Conservation (phyloP, 805 yeast species). For the Lipomyces orientalis region DNA sequence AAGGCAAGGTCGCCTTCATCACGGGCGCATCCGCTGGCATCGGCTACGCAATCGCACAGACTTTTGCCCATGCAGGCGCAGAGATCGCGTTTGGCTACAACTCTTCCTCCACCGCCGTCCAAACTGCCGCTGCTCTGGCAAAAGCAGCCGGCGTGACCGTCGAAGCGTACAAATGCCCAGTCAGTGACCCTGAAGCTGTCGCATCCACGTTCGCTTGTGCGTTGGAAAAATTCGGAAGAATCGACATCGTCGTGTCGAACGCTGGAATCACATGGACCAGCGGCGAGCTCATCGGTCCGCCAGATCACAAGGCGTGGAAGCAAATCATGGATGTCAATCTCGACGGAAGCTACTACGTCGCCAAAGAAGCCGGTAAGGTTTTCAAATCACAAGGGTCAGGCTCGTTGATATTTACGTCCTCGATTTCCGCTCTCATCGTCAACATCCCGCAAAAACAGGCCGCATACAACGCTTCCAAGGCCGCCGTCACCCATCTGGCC, state of each 20-base stretch:
- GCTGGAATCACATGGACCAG: constrained; percentile 37
- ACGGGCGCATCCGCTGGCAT: constrained; percentile 63
- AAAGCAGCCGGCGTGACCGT: constrained; percentile 63
- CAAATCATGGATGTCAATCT: constrained; percentile 28
- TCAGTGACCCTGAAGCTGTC: constrained; percentile 57
- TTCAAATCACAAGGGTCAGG: constrained; percentile 25
- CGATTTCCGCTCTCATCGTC: constrained; percentile 60
- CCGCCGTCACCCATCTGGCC: constrained; percentile 59
- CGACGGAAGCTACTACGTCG: constrained; percentile 50
- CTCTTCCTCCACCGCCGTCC: constrained; percentile 60
- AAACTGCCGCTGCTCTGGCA: constrained; percentile 62
- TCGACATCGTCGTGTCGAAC: constrained; percentile 37
- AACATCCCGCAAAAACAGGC: constrained; percentile 61
- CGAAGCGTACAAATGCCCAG: constrained; percentile 66
- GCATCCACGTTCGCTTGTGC: constrained; percentile 54
- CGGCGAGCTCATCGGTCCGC: constrained; percentile 28
- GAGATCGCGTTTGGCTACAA: constrained; percentile 50
- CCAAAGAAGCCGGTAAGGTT: constrained; percentile 65
- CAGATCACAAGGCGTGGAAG: constrained; percentile 27
- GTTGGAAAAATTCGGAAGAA: constrained; percentile 13
- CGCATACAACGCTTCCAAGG: constrained; percentile 61
- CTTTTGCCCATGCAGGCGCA: constrained; percentile 55
- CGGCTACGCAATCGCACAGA: constrained; percentile 56
- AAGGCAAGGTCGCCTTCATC: constrained; percentile 51
- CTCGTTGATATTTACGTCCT: constrained; percentile 53